These are phyloP conservation scores for Pulveroboletus sp. DNA, from an alignment of 768 basidiomycete genomes.

Conservation along the genomic window DNA sequence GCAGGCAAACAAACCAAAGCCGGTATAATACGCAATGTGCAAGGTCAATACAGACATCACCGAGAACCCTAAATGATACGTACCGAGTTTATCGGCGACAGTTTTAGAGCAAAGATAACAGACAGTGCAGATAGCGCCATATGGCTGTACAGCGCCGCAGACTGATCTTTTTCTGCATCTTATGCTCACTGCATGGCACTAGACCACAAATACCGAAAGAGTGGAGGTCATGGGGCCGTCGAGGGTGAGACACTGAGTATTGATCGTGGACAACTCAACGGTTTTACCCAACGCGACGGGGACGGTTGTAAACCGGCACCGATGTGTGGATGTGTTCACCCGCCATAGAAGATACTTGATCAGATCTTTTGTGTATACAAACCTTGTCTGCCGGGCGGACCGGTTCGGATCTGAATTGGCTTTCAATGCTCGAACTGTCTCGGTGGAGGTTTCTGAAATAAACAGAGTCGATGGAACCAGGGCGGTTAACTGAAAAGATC, in stretches of 20 bases:
- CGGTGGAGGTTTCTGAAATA: conserved; percentile 6
- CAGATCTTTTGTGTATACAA: conserved; percentile 8
- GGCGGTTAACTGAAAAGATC: conserved; percentile 7
- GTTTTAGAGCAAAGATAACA: not conserved
- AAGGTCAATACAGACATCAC: not conserved
- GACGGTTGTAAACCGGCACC: conserved; percentile 9
- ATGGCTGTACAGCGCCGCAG: too few species aligned
- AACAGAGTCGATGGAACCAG: conserved; percentile 12
- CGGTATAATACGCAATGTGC: not conserved
- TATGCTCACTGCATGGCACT: not conserved
- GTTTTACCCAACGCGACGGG: conserved; percentile 14
- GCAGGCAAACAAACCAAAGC: not conserved
- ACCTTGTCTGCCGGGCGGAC: conserved; percentile 5
- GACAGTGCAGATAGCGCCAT: not conserved
- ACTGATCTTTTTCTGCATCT: not conserved
- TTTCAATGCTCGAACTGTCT: not conserved
- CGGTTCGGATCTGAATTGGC: conserved; percentile 10
- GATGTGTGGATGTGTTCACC: not conserved
- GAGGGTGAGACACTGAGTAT: too few species aligned
- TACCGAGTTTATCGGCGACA: not conserved
- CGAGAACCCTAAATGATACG: not conserved
- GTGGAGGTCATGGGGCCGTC: too few species aligned
- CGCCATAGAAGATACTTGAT: conserved; percentile 8
- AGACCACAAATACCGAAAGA: conserved; percentile 7
- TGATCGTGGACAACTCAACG: too few species aligned